Base-by-base conservation (phyloP, 2,329 filamentous ascomycete species). In the Colletotrichum destructivum region DNA sequence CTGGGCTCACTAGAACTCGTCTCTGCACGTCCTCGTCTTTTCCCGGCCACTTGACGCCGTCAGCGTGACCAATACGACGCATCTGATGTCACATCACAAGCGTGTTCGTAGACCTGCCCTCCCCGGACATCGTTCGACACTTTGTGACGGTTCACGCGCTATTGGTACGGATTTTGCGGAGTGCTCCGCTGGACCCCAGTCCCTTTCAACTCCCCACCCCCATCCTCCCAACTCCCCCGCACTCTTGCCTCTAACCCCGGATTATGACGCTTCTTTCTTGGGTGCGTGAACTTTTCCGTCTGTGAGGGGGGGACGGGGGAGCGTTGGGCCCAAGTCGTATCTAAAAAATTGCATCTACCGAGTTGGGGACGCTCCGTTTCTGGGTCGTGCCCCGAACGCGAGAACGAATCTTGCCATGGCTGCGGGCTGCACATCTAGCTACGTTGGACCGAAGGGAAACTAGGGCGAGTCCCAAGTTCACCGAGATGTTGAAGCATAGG, bases 121-220 rank as follows among this genome's bases (percentile, higher is more conserved):
- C 26, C n/a, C 18, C 7, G 52, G 26, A 4, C 31, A 60, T 46
- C 56, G 56, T 42, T 57, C 55, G 38, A 18, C 38, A 18, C 26
- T 21, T 13, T 4, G 21, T 26, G 18, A 31, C 5, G 12, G 49
- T 16, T 11, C 12, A 7, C 11, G 2, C 6, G 21, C 18, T n/a
- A 16, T 40, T 18, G 52, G 21, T 26, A 40, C 15, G 47, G 31
- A 26, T 11, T 56, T 40, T 70, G 62, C 52, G 67, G 62, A 55
- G 56, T 63, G 42, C 67, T 70, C 67, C 62, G 67, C 67, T 31
- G 21, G 15, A 70, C 67, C 67, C 68, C 49, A n/a, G 68, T 38
- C 40, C 31, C 31, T 31, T 4, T 26, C 26, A 26, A 26, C 26
- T 4, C 26, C 26, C 26, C 26, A 3, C 26, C 26, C 26, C 26